Percentiles rank a stretch among this genome's conserved stretches.
phyloP scores from a whole-genome alignment of 495 filamentous ascomycete species.

The Rhizodiscina lignyota region DNA sequence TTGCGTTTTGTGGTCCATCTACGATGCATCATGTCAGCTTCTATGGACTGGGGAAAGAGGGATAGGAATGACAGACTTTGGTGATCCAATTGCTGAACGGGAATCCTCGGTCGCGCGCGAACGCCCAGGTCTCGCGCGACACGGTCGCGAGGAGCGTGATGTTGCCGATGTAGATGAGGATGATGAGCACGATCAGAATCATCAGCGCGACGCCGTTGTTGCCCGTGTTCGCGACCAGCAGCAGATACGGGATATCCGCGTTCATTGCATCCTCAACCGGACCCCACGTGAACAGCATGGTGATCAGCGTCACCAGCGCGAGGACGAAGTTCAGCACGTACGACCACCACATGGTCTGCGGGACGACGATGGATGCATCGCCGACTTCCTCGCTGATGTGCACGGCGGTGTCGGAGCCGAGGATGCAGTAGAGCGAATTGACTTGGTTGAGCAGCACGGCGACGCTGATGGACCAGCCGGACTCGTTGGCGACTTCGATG shows the following conservation, averaged over 20 bases:
- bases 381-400: slow-evolving; percentile 22
- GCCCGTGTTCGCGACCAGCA: slow-evolving; percentile 1
- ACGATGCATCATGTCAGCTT: too few relatives aligned
- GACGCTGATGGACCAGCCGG: slow-evolving; percentile 11
- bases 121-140: slow-evolving; percentile 14
- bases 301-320: slow-evolving; percentile 12
- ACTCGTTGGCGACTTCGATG: slow-evolving; percentile 8
- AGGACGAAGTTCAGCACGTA: slow-evolving; percentile 16
- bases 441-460: slow-evolving; percentile 1
- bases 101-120: slow-evolving; percentile 6
- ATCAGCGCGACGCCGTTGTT: too few relatives aligned
- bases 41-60: too few relatives aligned
- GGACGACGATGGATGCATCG: slow-evolving; percentile 15
- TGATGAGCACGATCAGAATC: slow-evolving; percentile 2
- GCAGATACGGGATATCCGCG: background rate
- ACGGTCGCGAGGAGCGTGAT: slow-evolving; percentile 10
- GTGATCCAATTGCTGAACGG: too few relatives aligned
- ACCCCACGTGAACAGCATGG: slow-evolving; percentile 12
- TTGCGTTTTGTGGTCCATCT: slow-evolving; percentile 12
- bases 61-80: too few relatives aligned
- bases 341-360: slow-evolving; percentile 16
- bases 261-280: slow-evolving; percentile 8
- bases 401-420: slow-evolving; percentile 10
- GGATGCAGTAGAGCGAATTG: too few relatives aligned
- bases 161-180: slow-evolving; percentile 1